Evolutionary conservation across 2,329 filamentous ascomycete species (phyloP).

Genomic region (Fusarium torulosum): DNA sequence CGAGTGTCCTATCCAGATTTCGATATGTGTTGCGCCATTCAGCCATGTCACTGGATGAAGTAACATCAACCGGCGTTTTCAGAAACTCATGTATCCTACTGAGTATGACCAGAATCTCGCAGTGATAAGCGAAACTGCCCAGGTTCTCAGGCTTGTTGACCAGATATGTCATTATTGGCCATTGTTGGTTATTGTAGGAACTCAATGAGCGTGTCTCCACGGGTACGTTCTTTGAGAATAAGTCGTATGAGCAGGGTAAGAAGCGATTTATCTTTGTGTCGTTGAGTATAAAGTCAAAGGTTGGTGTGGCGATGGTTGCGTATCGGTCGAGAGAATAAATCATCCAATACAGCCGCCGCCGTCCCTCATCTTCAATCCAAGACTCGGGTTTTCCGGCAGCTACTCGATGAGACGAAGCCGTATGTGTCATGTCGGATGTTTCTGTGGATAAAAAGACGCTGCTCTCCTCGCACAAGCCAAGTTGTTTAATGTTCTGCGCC

Average conservation of each 20-base stretch:
- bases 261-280: constrained; percentile 56
- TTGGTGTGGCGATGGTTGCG: constrained; percentile 57
- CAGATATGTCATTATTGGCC: constrained; percentile 43
- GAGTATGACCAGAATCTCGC: constrained; percentile 58
- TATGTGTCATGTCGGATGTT: constrained; percentile 50
- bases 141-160: constrained; percentile 58
- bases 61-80: constrained; percentile 56
- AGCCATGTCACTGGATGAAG: constrained; percentile 55
- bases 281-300: constrained; percentile 58
- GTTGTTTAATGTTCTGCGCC: constrained; percentile 55
- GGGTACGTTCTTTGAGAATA: constrained; percentile 59
- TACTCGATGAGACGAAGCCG: constrained; percentile 54
- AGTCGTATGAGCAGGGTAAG: constrained; percentile 59
- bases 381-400: constrained; percentile 54
- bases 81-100: constrained; percentile 60
- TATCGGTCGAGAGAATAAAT: constrained; percentile 60
- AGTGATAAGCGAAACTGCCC: constrained; percentile 61
- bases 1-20: constrained; percentile 55
- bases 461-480: constrained; percentile 56
- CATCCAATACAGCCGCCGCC: constrained; percentile 60
- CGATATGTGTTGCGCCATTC: constrained; percentile 58
- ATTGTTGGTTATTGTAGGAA: constrained; percentile 44
- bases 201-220: constrained; percentile 56
- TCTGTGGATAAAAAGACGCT: constrained; percentile 54
- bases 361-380: constrained; percentile 61